A percentile compares a stretch with the other conserved stretches of the same genome.
These are phyloP conservation scores for Hypomyces perniciosus DNA, from an alignment of 2,329 filamentous ascomycete genomes.

Conservation along the genomic window DNA sequence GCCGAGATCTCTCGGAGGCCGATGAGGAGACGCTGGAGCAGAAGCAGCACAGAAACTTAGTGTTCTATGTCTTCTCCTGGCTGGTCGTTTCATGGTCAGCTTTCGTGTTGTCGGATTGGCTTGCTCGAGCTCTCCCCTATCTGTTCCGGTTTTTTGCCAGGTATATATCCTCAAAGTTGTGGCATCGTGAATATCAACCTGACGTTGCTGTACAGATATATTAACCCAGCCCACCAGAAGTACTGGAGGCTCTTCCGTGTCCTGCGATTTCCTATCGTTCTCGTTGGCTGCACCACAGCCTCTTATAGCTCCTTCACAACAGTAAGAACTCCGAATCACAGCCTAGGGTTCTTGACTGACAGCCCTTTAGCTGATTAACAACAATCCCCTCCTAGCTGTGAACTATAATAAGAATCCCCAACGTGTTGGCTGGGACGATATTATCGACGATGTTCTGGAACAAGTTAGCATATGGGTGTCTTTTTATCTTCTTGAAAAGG, in stretches of 20 bases:
- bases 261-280: constrained; percentile 19
- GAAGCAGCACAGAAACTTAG: background rate
- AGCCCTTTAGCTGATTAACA: no score
- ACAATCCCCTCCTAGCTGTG: no score
- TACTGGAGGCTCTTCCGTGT: constrained; percentile 24
- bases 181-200: no score
- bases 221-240: constrained; percentile 23
- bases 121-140: background rate
- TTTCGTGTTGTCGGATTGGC: background rate
- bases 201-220: constrained; percentile 16
- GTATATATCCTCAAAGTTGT: background rate
- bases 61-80: background rate
- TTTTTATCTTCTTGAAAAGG: constrained; percentile 25
- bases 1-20: no score
- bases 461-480: constrained; percentile 18
- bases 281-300: constrained; percentile 15
- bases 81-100: background rate
- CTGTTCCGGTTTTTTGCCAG: background rate
- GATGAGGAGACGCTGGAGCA: no score
- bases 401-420: constrained; percentile 12
- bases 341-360: no score
- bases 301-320: constrained; percentile 8
- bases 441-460: constrained; percentile 1
- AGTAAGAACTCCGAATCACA: no score
- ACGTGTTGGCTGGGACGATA: background rate